Evolutionary conservation across 2,329 filamentous ascomycete species (phyloP), one percentile per base, ranked within the genome.

Genomic region (Scedosporium boydii): DNA sequence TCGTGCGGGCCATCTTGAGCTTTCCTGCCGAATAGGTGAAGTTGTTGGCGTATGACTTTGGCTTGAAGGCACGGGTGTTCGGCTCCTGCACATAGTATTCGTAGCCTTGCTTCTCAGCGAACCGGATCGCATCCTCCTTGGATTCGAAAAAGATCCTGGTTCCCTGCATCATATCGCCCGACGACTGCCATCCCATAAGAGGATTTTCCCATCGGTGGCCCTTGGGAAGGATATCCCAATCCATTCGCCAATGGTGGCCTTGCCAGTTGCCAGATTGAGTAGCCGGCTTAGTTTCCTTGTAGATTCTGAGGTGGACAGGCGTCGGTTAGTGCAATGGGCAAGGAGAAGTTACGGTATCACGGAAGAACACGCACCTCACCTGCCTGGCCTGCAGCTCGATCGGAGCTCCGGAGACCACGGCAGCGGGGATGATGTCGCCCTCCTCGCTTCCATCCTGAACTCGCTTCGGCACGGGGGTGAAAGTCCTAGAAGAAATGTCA

Each of bases 1-100:
- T 93, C 67, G 90, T 90, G 70, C 88, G 84, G 74, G 93, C 85
- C 71, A 88, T 85, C 83, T 97, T 98, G 74, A 98, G 80, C 84
- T 93, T 95, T 76, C 85, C 88, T 12, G 89, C 80, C 65, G 87
- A 87, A 80, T 96, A 93, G 66, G 93, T 73, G 77, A 98, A 99
- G 80, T 98, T 96, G 77, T 96, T 96, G 65, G 95, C 93, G 75
- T 99, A 99, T 10, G 91, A 89, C 85, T 99, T 99, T 65, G 92
- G 90, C 16, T 86, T 80, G 70, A 97, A 88, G 72, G 88, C 89
- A 72, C 95, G 87, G 76, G 86, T 85, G 72, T 97, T 96, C 42
- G 95, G 93, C 78, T 98, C 95, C 81, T 98, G 95, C 26, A 99
- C 93, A 74, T 95, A 98, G 77, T 96, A 99, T 74, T 99, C 93